Conservation (phyloP, 495 filamentous ascomycete species). For the Evansstolkia leycettana region DNA sequence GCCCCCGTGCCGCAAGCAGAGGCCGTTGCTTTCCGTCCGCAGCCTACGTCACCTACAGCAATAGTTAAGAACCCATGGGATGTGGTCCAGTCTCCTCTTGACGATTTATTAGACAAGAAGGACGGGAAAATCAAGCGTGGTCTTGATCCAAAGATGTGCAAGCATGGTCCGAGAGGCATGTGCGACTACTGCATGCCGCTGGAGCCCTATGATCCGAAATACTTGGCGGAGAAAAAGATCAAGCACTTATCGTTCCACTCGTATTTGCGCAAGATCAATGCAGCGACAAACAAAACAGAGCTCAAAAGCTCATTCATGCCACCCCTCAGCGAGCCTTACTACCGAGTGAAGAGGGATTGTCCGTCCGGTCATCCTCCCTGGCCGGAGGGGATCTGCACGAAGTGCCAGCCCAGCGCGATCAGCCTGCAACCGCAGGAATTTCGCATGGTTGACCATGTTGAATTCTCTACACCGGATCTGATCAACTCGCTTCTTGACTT, state of each 20-base stretch:
- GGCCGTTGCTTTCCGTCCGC: constrained; percentile 47
- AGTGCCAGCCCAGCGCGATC: constrained; percentile 96
- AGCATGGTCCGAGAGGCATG: constrained; percentile 93
- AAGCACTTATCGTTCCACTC: constrained; percentile 97
- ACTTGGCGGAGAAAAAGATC: constrained; percentile 91
- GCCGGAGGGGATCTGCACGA: constrained; percentile 98
- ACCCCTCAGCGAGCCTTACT: constrained; percentile 86
- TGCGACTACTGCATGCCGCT: constrained; percentile 99
- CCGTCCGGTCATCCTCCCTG: constrained; percentile 86
- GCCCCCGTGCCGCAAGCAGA: constrained; percentile 59
- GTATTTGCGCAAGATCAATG: constrained; percentile 86
- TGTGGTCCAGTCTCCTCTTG: constrained; percentile 73
- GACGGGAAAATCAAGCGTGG: constrained; percentile 85
- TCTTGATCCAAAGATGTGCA: constrained; percentile 78
- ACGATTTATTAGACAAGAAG: constrained; percentile 72
- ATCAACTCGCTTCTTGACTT: constrained; percentile 84
- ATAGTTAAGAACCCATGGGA: constrained; percentile 90
- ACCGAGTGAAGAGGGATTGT: constrained; percentile 76
- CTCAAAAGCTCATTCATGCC: constrained; percentile 88
- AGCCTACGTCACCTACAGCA: constrained; percentile 41
- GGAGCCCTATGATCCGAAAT: constrained; percentile 80
- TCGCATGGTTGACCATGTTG: constrained; percentile 98
- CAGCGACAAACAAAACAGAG: constrained; percentile 91
- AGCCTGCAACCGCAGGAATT: constrained; percentile 87
- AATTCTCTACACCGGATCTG: constrained; percentile 71